A percentile compares a stretch with the other conserved stretches of the same genome.
phyloP scores from a whole-genome alignment of 257 asterid species.

The Solanum bulbocastanum region DNA sequence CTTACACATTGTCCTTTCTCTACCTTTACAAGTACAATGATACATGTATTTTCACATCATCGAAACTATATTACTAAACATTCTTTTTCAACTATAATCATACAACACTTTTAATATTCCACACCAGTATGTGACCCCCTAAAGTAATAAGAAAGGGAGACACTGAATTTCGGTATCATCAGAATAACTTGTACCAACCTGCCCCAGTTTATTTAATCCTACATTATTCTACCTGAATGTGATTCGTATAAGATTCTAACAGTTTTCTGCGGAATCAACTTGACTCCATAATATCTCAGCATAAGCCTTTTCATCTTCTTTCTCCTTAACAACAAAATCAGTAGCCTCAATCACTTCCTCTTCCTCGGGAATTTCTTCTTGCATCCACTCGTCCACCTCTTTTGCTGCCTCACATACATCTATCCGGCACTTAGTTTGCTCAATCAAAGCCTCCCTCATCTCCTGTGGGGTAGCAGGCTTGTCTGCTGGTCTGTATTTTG shows the following conservation, averaged over 20 bases:
- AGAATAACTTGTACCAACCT: background rate
- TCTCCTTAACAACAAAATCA: slow-evolving; percentile 29
- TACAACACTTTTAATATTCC: background rate
- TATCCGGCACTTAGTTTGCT: slow-evolving; percentile 20
- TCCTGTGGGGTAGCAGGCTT: slow-evolving; percentile 72
- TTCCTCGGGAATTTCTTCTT: slow-evolving; percentile 41
- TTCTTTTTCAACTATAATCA: background rate
- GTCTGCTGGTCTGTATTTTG: slow-evolving; percentile 50
- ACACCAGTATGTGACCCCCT: background rate
- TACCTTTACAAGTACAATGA: background rate
- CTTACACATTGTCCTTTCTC: background rate
- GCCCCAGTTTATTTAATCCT: background rate
- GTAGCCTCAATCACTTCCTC: slow-evolving; percentile 37
- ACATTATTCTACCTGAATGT: background rate
- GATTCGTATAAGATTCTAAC: background rate
- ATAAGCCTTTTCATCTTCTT: slow-evolving; percentile 72
- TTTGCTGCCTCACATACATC: slow-evolving; percentile 20
- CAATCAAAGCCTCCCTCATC: slow-evolving; percentile 56
- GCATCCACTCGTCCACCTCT: slow-evolving; percentile 15
- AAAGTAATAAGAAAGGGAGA: background rate
- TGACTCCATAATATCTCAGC: slow-evolving; percentile 75
- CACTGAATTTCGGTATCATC: background rate
- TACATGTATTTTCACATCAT: background rate
- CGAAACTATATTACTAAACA: background rate
- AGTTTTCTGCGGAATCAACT: slow-evolving; percentile 29